Evolutionary conservation across 208 protist genomes (phyloP).

Genomic region (Trypanosoma platydactyli): DNA sequence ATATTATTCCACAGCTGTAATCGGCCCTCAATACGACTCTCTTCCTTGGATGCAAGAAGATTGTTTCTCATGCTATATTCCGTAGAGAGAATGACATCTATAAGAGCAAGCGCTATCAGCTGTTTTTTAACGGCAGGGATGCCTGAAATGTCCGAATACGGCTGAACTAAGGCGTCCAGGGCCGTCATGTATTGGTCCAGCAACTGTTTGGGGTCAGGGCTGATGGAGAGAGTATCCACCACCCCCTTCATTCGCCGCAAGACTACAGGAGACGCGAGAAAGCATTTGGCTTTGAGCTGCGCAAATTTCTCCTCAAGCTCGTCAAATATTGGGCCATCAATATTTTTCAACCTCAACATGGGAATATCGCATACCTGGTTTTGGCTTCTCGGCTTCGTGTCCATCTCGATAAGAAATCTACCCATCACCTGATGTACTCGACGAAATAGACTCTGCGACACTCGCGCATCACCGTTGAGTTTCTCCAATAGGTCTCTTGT

Average conservation of each 20-base stretch:
- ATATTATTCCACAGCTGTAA: conserved; percentile 33
- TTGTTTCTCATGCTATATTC: conserved; percentile 41
- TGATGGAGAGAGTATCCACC: conserved; percentile 42
- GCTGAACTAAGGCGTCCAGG: conserved; percentile 26
- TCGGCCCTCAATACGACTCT: conserved; percentile 31
- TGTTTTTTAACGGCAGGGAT: conserved; percentile 26
- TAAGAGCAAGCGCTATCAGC: conserved; percentile 37
- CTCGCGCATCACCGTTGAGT: background rate
- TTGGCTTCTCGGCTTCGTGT: background rate
- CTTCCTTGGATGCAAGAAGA: conserved; percentile 29
- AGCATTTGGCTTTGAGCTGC: conserved; percentile 45
- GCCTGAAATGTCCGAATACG: conserved; percentile 9
- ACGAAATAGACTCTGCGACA: conserved; percentile 11
- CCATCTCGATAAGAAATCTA: conserved; percentile 2
- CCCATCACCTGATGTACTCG: conserved; percentile 13
- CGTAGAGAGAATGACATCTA: conserved; percentile 52
- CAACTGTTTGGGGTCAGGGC: conserved; percentile 38
- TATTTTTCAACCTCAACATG: background rate
- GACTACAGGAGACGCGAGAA: conserved; percentile 39
- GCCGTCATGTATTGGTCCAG: conserved; percentile 43
- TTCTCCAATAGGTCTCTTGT: conserved; percentile 9
- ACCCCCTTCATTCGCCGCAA: conserved; percentile 34
- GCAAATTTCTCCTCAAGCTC: background rate
- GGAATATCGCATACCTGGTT: background rate
- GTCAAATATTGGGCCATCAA: background rate